Percentiles rank a stretch among this genome's conserved stretches.
phyloP scores from a whole-genome alignment of 169 alveolate species.

The Cryptosporidium sp. region DNA sequence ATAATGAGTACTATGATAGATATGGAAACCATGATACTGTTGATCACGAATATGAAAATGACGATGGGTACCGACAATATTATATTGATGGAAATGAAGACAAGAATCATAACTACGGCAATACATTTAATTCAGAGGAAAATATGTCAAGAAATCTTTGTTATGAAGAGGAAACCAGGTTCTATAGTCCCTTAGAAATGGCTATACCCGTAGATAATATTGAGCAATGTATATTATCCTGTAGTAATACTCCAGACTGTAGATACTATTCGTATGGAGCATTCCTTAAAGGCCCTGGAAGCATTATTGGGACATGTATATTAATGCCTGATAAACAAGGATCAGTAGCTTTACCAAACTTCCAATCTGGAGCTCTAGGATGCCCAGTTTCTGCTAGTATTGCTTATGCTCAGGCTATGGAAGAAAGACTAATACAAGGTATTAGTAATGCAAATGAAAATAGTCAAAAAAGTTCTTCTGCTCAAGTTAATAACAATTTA shows the following conservation, averaged over 20 bases:
- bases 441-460: slow-evolving; percentile 30
- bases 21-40: background rate
- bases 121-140: background rate
- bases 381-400: slow-evolving; percentile 75
- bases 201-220: slow-evolving; percentile 68
- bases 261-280: slow-evolving; percentile 71
- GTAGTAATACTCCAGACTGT: slow-evolving; percentile 74
- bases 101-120: background rate
- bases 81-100: background rate
- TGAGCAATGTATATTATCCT: slow-evolving; percentile 62
- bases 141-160: slow-evolving; percentile 8
- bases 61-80: slow-evolving; percentile 12
- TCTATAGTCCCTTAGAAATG: slow-evolving; percentile 70
- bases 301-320: slow-evolving; percentile 57
- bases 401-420: slow-evolving; percentile 75
- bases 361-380: slow-evolving; percentile 70
- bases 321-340: slow-evolving; percentile 76
- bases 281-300: slow-evolving; percentile 49
- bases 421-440: slow-evolving; percentile 60
- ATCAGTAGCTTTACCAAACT: slow-evolving; percentile 51
- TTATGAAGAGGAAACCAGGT: slow-evolving; percentile 72
- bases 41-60: background rate
- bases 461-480: slow-evolving; percentile 1
- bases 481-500: background rate
- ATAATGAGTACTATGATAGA: background rate